Evolutionary conservation across 169 alveolate species (phyloP), one percentile per base, ranked within the genome.

Genomic region (Eimeria maxima): DNA sequence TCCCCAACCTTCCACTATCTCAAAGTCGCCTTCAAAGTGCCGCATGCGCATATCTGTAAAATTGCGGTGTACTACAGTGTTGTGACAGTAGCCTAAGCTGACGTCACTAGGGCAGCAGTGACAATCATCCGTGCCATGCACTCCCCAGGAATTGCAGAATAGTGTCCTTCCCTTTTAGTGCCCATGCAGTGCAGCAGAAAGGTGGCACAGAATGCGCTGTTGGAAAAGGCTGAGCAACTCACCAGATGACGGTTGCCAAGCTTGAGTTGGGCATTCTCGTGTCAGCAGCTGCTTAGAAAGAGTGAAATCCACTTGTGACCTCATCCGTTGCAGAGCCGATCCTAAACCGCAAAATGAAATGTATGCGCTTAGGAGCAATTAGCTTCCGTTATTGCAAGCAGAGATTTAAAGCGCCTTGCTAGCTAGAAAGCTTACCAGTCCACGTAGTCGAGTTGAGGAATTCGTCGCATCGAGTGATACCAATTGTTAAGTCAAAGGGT

Each of bases 291-390:
- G 94, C 3, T 87, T 87, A 11, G 94, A 38, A 63, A 87, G 78
- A 24, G 94, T 87, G 94, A 65, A 87, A 65, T 87, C 94, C 42
- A 87, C 83, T 20, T 87, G 94, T 3, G 94, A 87, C n/a, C 94
- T 83, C 63, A 63, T 63, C 84, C 55, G 60, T 47, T 74, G 80
- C 47, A 87, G n/a, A 71, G 94, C 83, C 11, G 94, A 87, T 65
- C 94, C 94, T 87, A 67, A 20, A 67, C n/a, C 42, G 45, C 78
- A 57, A 24, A 27, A 47, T 50, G 50, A n/a, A 47, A 11, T 50
- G 10, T n/a, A 11, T 4, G 3, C 27, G 27, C 29, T 80, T 47
- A 47, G 13, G 20, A n/a, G 67, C 0, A 47, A 24, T 50, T 78
- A 20, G 20, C 24, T 24, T 3, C 44, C 50, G 22, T 29, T 8